phyloP scores from a whole-genome alignment of 1,284 basidiomycete genomes.

The Sporisorium reilianum region DNA sequence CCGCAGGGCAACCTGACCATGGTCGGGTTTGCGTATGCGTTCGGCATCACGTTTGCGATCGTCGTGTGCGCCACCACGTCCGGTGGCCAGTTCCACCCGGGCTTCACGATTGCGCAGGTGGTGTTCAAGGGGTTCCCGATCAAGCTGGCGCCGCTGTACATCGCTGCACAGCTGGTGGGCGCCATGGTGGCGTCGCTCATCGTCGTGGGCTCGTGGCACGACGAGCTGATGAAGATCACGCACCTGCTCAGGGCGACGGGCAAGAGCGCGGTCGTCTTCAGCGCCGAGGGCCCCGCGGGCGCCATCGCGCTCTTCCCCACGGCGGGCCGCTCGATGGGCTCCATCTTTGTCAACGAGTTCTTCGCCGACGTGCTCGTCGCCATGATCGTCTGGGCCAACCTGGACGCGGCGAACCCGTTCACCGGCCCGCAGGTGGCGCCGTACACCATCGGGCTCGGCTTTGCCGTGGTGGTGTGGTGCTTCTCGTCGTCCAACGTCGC shows the following conservation, averaged over 20 bases:
- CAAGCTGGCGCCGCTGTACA: slow-evolving; percentile 56
- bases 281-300: slow-evolving; percentile 54
- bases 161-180: slow-evolving; percentile 52
- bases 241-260: slow-evolving; percentile 36
- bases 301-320: slow-evolving; percentile 59
- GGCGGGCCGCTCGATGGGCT: slow-evolving; percentile 42
- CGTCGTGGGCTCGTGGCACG: slow-evolving; percentile 49
- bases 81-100: slow-evolving; percentile 59
- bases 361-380: slow-evolving; percentile 53
- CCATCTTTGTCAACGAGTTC: slow-evolving; percentile 60
- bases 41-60: slow-evolving; percentile 58
- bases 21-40: slow-evolving; percentile 60
- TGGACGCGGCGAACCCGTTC: slow-evolving; percentile 59
- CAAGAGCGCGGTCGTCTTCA: slow-evolving; percentile 47
- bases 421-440: slow-evolving; percentile 50
- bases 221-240: slow-evolving; percentile 50
- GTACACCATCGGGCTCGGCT: slow-evolving; percentile 58
- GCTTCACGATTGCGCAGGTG: slow-evolving; percentile 55
- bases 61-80: slow-evolving; percentile 54
- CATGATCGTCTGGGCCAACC: slow-evolving; percentile 59
- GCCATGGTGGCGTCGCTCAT: slow-evolving; percentile 53
- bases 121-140: slow-evolving; percentile 62
- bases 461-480: slow-evolving; percentile 57
- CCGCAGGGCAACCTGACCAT: slow-evolving; percentile 51
- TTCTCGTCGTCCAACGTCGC: slow-evolving; percentile 53